Percentiles rank a stretch among this genome's conserved stretches.
Evolutionary conservation across 108 stramenopile species (phyloP).

Genomic region (Conticribra guillardii): DNA sequence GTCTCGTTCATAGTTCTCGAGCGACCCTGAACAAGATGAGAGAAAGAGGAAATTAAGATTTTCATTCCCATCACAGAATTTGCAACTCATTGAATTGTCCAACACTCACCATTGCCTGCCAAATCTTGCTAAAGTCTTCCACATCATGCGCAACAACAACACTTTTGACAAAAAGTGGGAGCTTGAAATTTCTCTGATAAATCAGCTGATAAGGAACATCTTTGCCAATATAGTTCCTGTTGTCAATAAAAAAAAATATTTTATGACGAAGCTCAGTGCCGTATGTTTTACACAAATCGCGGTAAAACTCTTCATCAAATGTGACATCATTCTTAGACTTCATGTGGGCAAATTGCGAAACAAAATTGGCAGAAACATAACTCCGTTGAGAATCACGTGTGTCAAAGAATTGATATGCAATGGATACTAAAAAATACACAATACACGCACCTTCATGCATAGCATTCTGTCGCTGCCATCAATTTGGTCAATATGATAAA

Average conservation of each 20-base stretch:
- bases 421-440: too few species aligned
- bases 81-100: too few species aligned
- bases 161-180: conserved; percentile 50
- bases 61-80: too few species aligned
- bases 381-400: too few species aligned
- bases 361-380: too few species aligned
- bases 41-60: not conserved
- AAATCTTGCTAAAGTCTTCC: conserved; percentile 62
- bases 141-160: conserved; percentile 65
- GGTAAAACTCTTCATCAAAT: conserved; percentile 64
- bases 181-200: conserved; percentile 46
- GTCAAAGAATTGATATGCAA: too few species aligned
- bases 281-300: conserved; percentile 49
- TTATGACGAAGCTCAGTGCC: conserved; percentile 42
- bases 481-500: conserved; percentile 60
- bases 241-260: conserved; percentile 56
- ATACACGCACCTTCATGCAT: too few species aligned
- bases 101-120: conserved; percentile 52
- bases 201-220: conserved; percentile 50
- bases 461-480: conserved; percentile 61
- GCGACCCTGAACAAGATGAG: conserved; percentile 20
- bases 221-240: conserved; percentile 52
- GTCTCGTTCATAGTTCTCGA: conserved; percentile 64
- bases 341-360: too few species aligned
- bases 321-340: conserved; percentile 54